Percentiles rank a stretch among this genome's conserved stretches.
These are phyloP conservation scores for Aphanocladium album DNA, from an alignment of 2,329 filamentous ascomycete species.

Conservation along the genomic window DNA sequence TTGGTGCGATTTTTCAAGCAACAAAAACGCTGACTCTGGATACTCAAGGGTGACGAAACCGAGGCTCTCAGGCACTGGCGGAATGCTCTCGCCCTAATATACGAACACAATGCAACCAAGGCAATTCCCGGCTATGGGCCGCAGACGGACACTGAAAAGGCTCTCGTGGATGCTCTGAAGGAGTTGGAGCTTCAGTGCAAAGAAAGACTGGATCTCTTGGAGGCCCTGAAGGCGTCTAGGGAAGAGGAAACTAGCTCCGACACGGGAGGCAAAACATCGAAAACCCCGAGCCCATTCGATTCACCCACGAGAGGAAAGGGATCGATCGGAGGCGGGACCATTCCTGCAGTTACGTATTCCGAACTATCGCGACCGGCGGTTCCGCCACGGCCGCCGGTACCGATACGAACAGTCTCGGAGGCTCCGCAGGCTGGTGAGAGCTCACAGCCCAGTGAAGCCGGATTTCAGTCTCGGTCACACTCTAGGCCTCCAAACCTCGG, in stretches of 20 bases:
- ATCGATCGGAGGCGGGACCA: conserved; percentile 75
- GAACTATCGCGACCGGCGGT: conserved; percentile 69
- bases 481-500: conserved; percentile 28
- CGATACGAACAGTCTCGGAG: conserved; percentile 50
- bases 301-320: conserved; percentile 35
- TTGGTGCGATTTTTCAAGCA: background rate
- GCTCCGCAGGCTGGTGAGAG: conserved; percentile 34
- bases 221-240: conserved; percentile 68
- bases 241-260: conserved; percentile 28
- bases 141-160: conserved; percentile 76
- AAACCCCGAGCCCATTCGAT: conserved; percentile 21
- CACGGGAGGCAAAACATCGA: conserved; percentile 16
- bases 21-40: background rate
- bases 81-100: conserved; percentile 80
- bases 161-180: conserved; percentile 73
- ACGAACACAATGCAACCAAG: conserved; percentile 75
- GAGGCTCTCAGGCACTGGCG: conserved; percentile 92
- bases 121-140: conserved; percentile 64
- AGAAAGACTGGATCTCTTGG: conserved; percentile 83
- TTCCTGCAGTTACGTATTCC: conserved; percentile 73
- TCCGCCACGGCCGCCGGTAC: conserved; percentile 52
- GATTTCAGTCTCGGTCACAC: conserved; percentile 5
- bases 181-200: conserved; percentile 88
- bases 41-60: conserved; percentile 71
- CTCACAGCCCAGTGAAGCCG: conserved; percentile 13